Conservation (phyloP, 768 basidiomycete genomes). For the Mycena floridula region DNA sequence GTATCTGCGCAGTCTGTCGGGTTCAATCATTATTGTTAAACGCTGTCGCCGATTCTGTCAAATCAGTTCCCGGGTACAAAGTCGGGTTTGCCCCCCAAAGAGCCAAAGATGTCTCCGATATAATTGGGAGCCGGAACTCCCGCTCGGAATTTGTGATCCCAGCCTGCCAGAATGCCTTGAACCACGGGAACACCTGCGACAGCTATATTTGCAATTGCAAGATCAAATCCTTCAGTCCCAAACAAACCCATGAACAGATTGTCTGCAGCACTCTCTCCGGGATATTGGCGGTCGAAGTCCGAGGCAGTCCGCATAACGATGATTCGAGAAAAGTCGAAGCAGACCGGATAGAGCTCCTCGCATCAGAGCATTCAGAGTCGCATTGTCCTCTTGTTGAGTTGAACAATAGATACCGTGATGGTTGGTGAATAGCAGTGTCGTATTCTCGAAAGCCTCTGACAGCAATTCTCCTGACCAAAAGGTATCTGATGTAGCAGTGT, state of each 20-base stretch:
- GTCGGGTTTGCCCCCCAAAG: slow-evolving; percentile 9
- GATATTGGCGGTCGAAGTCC: slow-evolving; percentile 23
- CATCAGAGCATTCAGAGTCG: slow-evolving; percentile 28
- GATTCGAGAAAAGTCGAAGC: slow-evolving; percentile 29
- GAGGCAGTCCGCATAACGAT: slow-evolving; percentile 7
- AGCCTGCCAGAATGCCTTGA: slow-evolving; percentile 25
- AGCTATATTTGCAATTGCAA: slow-evolving; percentile 28
- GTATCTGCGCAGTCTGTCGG: too few relatives aligned
- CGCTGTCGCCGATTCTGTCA: not conserved
- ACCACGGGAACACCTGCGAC: slow-evolving; percentile 30
- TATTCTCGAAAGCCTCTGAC: slow-evolving; percentile 23
- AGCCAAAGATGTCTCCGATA: slow-evolving; percentile 22
- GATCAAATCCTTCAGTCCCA: slow-evolving; percentile 23
- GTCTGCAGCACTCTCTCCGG: slow-evolving; percentile 15
- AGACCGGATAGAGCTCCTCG: slow-evolving; percentile 23
- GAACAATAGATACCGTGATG: slow-evolving; percentile 25
- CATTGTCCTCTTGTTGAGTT: slow-evolving; percentile 36
- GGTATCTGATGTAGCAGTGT: slow-evolving; percentile 23
- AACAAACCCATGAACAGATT: slow-evolving; percentile 25
- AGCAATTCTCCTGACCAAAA: slow-evolving; percentile 26
- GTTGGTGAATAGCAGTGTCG: slow-evolving; percentile 22
- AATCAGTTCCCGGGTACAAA: slow-evolving; percentile 7
- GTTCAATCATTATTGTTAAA: too few relatives aligned
- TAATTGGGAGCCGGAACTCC: slow-evolving; percentile 25
- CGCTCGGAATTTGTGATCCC: slow-evolving; percentile 21